Percentiles rank a stretch among this genome's conserved stretches.
Evolutionary conservation across 768 basidiomycete genomes (phyloP).

Genomic region (Auriscalpium microsporum): DNA sequence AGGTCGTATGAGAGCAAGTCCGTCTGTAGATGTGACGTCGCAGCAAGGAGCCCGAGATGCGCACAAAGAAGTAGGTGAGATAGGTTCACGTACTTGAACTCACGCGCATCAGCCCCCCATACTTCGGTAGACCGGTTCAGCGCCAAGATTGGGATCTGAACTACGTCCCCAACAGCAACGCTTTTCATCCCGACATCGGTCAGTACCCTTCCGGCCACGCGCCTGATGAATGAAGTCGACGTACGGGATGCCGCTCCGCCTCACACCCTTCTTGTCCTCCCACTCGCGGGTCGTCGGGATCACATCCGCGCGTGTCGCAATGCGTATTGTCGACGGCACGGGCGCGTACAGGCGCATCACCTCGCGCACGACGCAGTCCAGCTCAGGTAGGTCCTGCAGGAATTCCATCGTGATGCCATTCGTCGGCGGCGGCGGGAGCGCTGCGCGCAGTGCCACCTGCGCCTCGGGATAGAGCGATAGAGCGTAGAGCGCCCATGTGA

Average conservation of each 20-base stretch:
- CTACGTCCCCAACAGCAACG: slow-evolving; percentile 16
- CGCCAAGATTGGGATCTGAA: slow-evolving; percentile 24
- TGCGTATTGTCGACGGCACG: slow-evolving; percentile 17
- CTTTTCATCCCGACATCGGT: background rate
- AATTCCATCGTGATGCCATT: slow-evolving; percentile 19
- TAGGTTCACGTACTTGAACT: slow-evolving; percentile 20
- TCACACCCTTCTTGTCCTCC: slow-evolving; percentile 12
- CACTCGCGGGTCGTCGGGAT: slow-evolving; percentile 22
- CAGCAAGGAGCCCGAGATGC: no score
- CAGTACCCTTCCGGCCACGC: background rate
- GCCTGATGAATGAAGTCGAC: background rate
- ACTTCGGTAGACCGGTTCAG: slow-evolving; percentile 23
- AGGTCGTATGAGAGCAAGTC: no score
- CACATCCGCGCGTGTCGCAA: slow-evolving; percentile 19
- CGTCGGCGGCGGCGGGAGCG: slow-evolving; percentile 18
- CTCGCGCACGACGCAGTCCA: slow-evolving; percentile 27
- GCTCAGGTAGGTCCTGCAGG: slow-evolving; percentile 22
- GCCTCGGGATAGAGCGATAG: slow-evolving; percentile 22
- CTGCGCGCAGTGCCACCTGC: slow-evolving; percentile 27
- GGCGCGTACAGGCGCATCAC: slow-evolving; percentile 21
- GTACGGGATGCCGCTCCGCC: slow-evolving; percentile 9
- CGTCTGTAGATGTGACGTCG: no score
- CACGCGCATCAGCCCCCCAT: slow-evolving; percentile 31
- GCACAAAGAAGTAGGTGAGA: no score
- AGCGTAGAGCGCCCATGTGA: slow-evolving; percentile 28